These are phyloP conservation scores for Microcera coccophila DNA, from an alignment of 2,329 filamentous ascomycete species.

Conservation along the genomic window DNA sequence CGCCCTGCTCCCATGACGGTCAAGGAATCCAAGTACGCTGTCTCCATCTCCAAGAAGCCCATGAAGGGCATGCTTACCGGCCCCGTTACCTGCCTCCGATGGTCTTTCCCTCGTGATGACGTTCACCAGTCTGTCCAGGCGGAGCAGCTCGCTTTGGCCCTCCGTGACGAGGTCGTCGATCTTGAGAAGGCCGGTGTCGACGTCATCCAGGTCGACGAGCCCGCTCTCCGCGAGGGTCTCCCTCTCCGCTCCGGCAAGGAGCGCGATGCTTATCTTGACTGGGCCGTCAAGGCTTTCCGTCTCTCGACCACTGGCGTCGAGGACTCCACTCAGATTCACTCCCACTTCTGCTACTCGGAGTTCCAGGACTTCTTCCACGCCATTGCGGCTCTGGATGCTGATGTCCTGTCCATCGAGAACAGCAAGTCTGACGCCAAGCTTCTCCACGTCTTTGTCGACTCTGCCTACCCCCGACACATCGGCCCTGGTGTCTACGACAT, in stretches of 20 bases:
- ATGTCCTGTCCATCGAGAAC: conserved; percentile 99
- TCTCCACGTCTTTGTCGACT: conserved; percentile 96
- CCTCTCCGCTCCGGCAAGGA: conserved; percentile 90
- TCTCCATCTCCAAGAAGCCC: conserved; percentile 92
- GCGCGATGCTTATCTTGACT: conserved; percentile 93
- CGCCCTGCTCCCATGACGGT: conserved; percentile 97
- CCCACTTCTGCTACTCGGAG: conserved; percentile 99
- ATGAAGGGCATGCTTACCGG: conserved; percentile 99
- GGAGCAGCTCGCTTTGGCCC: conserved; percentile 95
- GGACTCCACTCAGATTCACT: conserved; percentile 98
- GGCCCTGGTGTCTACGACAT: conserved; percentile 99
- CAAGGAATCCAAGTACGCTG: conserved; percentile 99
- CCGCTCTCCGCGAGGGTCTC: conserved; percentile 97
- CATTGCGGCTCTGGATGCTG: conserved; percentile 94
- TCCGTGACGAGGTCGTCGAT: conserved; percentile 97
- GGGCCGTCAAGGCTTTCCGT: conserved; percentile 98
- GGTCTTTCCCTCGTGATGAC: conserved; percentile 99
- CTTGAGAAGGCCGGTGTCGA: conserved; percentile 94
- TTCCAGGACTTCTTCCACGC: conserved; percentile 99
- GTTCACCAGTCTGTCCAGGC: conserved; percentile 99
- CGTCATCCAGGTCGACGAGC: conserved; percentile 99
- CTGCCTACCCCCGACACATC: conserved; percentile 96
- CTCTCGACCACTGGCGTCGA: conserved; percentile 89
- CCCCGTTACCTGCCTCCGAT: conserved; percentile 96
- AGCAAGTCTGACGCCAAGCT: conserved; percentile 99